A percentile compares a stretch with the other conserved stretches of the same genome.
phyloP scores from a whole-genome alignment of 1,284 basidiomycete genomes.

The Athelia psychrophila region DNA sequence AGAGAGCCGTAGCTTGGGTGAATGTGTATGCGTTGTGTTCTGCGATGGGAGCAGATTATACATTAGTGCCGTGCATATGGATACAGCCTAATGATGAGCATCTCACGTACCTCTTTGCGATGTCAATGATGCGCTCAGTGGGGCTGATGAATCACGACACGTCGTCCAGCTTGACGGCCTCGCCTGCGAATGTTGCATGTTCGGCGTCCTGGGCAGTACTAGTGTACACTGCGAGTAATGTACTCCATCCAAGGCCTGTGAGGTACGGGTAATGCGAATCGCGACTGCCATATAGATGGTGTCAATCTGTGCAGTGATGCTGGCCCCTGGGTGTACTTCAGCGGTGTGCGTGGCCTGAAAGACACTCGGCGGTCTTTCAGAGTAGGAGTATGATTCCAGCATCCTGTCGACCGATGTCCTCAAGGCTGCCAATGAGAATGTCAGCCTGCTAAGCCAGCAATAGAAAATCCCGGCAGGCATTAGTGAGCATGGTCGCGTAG shows the following conservation, averaged over 20 bases:
- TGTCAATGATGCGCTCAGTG: conserved; percentile 43
- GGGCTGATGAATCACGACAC: conserved; percentile 27
- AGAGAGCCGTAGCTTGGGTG: conserved; percentile 72
- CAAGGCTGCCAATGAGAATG: conserved; percentile 29
- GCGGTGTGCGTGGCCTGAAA: too few relatives aligned
- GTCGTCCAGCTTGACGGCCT: conserved; percentile 35
- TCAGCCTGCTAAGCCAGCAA: too few relatives aligned
- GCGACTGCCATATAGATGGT: conserved; percentile 30
- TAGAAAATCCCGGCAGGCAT: too few relatives aligned
- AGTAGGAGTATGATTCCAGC: too few relatives aligned
- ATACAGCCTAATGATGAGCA: conserved; percentile 42
- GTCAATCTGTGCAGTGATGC: too few relatives aligned
- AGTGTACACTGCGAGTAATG: conserved; percentile 57
- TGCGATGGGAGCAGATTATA: conserved; percentile 42
- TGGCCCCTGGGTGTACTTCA: too few relatives aligned
- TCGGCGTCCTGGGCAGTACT: conserved; percentile 50
- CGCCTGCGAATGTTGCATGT: conserved; percentile 51
- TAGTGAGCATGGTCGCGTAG: too few relatives aligned
- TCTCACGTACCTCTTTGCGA: conserved; percentile 36
- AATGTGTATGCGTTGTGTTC: conserved; percentile 17
- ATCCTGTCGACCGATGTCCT: too few relatives aligned
- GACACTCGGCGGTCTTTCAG: conserved; percentile 37
- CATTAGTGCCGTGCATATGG: too few relatives aligned
- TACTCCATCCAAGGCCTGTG: conserved; percentile 44
- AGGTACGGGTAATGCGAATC: conserved; percentile 53